Evolutionary conservation across 139 green algal genomes (phyloP).

Genomic region (Nannochloris sp.): DNA sequence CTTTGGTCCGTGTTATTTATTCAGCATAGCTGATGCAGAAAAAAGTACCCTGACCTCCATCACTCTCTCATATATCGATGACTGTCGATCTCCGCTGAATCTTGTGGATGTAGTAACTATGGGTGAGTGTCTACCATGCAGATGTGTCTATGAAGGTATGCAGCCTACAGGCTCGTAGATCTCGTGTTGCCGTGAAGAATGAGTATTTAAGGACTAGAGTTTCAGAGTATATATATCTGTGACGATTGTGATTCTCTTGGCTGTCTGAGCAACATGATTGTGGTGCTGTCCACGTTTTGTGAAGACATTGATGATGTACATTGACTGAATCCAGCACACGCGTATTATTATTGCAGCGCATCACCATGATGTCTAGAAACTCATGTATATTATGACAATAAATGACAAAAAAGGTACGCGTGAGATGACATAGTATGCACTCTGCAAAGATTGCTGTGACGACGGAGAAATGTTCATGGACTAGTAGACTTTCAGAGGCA

Average conservation of each 20-base stretch:
- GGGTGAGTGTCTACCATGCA: background rate
- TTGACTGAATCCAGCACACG: too few relatives aligned
- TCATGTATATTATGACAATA: too few relatives aligned
- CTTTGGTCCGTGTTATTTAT: conserved; percentile 73
- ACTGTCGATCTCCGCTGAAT: background rate
- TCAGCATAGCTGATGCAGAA: conserved; percentile 46
- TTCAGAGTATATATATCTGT: conserved; percentile 1
- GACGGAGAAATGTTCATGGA: conserved; percentile 50
- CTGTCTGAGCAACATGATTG: too few relatives aligned
- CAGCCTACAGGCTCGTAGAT: conserved; percentile 7
- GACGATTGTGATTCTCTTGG: too few relatives aligned
- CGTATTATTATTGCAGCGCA: too few relatives aligned
- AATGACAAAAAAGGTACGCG: too few relatives aligned
- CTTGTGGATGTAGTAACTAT: background rate
- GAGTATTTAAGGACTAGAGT: background rate
- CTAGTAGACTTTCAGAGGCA: conserved; percentile 83
- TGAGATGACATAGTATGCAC: too few relatives aligned
- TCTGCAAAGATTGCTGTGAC: conserved; percentile 32
- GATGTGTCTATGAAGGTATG: background rate
- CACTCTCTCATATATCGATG: background rate
- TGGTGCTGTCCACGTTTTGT: too few relatives aligned
- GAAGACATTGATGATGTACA: too few relatives aligned
- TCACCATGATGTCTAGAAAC: too few relatives aligned
- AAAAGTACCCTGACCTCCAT: conserved; percentile 17
- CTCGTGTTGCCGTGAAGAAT: conserved; percentile 9